phyloP scores from a whole-genome alignment of 805 yeast species.

The Ogataea saltuana region DNA sequence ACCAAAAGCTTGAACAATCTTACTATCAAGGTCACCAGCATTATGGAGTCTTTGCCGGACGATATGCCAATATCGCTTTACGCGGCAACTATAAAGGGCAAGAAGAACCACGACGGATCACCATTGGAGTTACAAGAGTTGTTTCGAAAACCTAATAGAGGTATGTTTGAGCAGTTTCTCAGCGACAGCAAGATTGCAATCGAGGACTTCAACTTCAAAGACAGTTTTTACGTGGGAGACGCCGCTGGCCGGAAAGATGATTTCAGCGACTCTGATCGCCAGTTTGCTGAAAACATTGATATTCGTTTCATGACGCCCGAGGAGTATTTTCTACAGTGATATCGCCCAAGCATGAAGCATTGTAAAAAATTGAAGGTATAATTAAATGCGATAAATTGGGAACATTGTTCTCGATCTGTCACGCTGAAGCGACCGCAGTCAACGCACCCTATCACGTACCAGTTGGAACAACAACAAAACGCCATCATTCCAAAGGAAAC shows the following conservation, averaged over 20 bases:
- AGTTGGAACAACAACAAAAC: constrained; percentile 1
- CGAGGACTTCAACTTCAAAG: constrained; percentile 39
- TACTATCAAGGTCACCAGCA: constrained; percentile 40
- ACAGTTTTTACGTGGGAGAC: constrained; percentile 83
- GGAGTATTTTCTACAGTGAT: constrained; percentile 25
- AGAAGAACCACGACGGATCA: constrained; percentile 26
- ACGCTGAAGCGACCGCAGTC: constrained; percentile 4
- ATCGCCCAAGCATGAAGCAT: constrained; percentile 37
- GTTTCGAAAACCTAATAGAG: constrained; percentile 73
- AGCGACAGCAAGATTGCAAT: constrained; percentile 38
- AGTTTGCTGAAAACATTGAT: constrained; percentile 62
- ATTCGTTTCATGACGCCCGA: constrained; percentile 72
- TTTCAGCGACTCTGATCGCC: constrained; percentile 75
- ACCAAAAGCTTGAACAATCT: constrained; percentile 42
- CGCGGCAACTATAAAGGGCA: constrained; percentile 63
- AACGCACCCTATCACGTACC: constrained; percentile 1
- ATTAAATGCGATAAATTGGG: constrained; percentile 33
- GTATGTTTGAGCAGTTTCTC: constrained; percentile 68
- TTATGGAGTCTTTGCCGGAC: constrained; percentile 32
- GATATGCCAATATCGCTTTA: constrained; percentile 46
- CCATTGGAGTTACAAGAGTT: constrained; percentile 35
- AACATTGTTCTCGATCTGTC: constrained; percentile 23
- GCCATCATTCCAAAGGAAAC: neutral
- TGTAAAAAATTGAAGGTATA: constrained; percentile 15
- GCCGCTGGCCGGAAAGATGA: constrained; percentile 87